Percentiles rank a stretch among this genome's conserved stretches.
phyloP scores from a whole-genome alignment of 2,329 filamentous ascomycete genomes.

The Juglanconis juglandina region DNA sequence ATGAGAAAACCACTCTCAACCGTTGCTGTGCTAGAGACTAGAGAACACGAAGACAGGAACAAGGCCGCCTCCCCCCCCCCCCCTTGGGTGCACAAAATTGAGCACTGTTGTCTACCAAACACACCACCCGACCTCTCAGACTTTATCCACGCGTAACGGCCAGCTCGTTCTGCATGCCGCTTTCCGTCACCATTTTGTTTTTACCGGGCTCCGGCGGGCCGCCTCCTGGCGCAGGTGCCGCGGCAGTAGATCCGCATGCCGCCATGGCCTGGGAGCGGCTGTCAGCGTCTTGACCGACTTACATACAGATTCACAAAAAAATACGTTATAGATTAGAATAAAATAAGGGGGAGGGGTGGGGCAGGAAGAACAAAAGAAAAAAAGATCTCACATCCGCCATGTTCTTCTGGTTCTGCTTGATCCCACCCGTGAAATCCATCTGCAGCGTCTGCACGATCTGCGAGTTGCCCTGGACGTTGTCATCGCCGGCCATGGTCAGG shows the following conservation, averaged over 20 bases:
- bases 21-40: too few relatives aligned
- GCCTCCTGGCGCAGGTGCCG: background rate
- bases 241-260: background rate
- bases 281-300: background rate
- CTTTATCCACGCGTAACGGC: too few relatives aligned
- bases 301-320: too few relatives aligned
- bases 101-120: too few relatives aligned
- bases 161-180: too few relatives aligned
- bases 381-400: conserved; percentile 14
- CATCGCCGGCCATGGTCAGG: conserved; percentile 9
- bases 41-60: too few relatives aligned
- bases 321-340: background rate
- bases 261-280: background rate
- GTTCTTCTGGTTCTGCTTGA: conserved; percentile 21
- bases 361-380: background rate
- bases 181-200: too few relatives aligned
- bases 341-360: background rate
- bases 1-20: too few relatives aligned
- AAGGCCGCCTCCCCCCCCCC: too few relatives aligned
- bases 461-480: conserved; percentile 16
- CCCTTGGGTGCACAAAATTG: too few relatives aligned
- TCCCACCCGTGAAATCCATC: conserved; percentile 20
- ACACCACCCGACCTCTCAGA: too few relatives aligned
- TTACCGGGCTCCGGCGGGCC: too few relatives aligned
- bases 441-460: conserved; percentile 13